Evolutionary conservation across 257 asterid genomes (phyloP).

Genomic region (Dorcoceras hygrometricum): DNA sequence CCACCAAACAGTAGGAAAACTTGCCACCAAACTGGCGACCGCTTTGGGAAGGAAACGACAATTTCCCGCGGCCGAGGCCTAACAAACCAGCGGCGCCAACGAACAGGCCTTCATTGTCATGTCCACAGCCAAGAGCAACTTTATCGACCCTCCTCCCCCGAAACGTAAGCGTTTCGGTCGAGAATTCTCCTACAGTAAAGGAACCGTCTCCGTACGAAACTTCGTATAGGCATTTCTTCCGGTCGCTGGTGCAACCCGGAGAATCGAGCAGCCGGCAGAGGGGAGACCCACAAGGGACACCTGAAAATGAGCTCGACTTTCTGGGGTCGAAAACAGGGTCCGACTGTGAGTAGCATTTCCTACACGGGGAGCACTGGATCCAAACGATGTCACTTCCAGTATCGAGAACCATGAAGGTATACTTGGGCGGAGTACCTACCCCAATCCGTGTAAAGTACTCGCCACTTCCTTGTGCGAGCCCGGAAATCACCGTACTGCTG

Average conservation of each 20-base stretch:
- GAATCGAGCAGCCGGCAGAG: slow-evolving; percentile 68
- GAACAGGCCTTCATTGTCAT: slow-evolving; percentile 79
- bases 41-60: slow-evolving; percentile 72
- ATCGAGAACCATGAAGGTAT: slow-evolving; percentile 72
- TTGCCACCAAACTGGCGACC: slow-evolving; percentile 58
- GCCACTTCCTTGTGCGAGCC: slow-evolving; percentile 80
- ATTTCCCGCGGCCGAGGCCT: slow-evolving; percentile 76
- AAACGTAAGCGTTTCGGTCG: slow-evolving; percentile 84
- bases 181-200: slow-evolving; percentile 71
- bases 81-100: slow-evolving; percentile 82
- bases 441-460: slow-evolving; percentile 97
- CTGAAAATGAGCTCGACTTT: slow-evolving; percentile 43
- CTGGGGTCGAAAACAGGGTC: slow-evolving; percentile 79
- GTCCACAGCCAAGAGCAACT: slow-evolving; percentile 86
- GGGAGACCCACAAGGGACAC: slow-evolving; percentile 53
- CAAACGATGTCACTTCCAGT: slow-evolving; percentile 91
- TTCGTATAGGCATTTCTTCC: slow-evolving; percentile 65
- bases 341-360: slow-evolving; percentile 68
- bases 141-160: slow-evolving; percentile 37
- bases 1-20: slow-evolving; percentile 81
- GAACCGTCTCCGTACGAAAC: slow-evolving; percentile 95
- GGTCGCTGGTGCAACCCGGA: slow-evolving; percentile 54
- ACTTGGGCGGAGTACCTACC: slow-evolving; percentile 66
- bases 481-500: slow-evolving; percentile 69
- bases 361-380: slow-evolving; percentile 89